Percentiles rank a stretch among this genome's conserved stretches.
phyloP scores from a whole-genome alignment of 2,329 filamentous ascomycete genomes.

The Pseudogymnoascus sp. region DNA sequence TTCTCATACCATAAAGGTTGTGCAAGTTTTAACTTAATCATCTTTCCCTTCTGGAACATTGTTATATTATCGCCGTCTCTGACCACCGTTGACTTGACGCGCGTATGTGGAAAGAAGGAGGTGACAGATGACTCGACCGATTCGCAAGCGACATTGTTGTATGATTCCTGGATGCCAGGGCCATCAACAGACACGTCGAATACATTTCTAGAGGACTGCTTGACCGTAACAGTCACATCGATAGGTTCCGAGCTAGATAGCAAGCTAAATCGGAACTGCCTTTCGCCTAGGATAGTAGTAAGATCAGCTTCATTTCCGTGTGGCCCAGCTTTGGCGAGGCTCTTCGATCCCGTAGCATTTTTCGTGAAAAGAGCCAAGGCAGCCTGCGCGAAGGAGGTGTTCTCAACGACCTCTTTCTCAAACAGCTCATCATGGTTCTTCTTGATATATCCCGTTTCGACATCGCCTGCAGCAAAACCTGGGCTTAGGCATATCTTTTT shows the following conservation, averaged over 20 bases:
- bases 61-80: constrained; percentile 53
- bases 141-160: constrained; percentile 37
- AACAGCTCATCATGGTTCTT: constrained; percentile 80
- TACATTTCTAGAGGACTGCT: constrained; percentile 26
- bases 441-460: constrained; percentile 94
- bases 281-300: constrained; percentile 30
- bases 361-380: constrained; percentile 63
- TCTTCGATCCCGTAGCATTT: constrained; percentile 25
- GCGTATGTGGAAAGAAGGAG: constrained; percentile 72
- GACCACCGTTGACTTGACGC: constrained; percentile 72
- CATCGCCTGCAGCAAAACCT: constrained; percentile 76
- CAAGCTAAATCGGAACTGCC: constrained; percentile 22
- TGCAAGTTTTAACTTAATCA: constrained; percentile 49
- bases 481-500: constrained; percentile 76
- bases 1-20: constrained; percentile 76
- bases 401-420: constrained; percentile 45
- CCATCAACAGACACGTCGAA: constrained; percentile 39
- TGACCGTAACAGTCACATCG: constrained; percentile 20
- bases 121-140: constrained; percentile 43
- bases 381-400: constrained; percentile 78
- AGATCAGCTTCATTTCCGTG: constrained; percentile 41
- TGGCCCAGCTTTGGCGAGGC: constrained; percentile 30
- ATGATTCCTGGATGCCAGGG: constrained; percentile 31
- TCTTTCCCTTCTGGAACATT: constrained; percentile 63
- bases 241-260: constrained; percentile 5